Evolutionary conservation across 768 basidiomycete genomes (phyloP).

Genomic region (Pilatotrama ljubarskyi): DNA sequence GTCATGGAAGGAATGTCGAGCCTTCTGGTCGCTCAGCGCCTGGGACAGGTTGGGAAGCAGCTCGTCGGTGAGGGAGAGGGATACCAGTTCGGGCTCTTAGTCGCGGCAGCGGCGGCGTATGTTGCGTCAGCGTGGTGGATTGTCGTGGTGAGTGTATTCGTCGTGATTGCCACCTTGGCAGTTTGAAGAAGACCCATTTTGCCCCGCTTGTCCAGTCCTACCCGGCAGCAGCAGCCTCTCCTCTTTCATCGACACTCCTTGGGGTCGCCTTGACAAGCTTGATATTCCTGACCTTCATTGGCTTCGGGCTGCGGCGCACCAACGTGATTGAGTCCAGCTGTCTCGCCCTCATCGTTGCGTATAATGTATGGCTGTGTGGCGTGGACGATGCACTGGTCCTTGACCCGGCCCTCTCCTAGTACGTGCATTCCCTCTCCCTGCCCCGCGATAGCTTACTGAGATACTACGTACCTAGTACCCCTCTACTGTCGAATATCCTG

Average conservation of each 20-base stretch:
- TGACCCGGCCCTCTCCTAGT: slow-evolving; percentile 79
- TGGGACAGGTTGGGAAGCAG: slow-evolving; percentile 75
- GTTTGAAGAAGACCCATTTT: slow-evolving; percentile 7
- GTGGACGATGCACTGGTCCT: slow-evolving; percentile 73
- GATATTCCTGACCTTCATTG: slow-evolving; percentile 88
- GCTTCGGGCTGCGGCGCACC: slow-evolving; percentile 83
- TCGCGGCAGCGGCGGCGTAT: slow-evolving; percentile 76
- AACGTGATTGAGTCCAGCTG: slow-evolving; percentile 92
- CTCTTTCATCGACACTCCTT: slow-evolving; percentile 84
- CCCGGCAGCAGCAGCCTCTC: slow-evolving; percentile 78
- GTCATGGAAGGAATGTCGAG: slow-evolving; percentile 84
- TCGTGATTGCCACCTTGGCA: background rate
- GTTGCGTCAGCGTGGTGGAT: slow-evolving; percentile 88
- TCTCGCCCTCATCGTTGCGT: slow-evolving; percentile 85
- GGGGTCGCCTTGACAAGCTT: slow-evolving; percentile 88
- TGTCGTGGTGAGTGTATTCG: slow-evolving; percentile 56
- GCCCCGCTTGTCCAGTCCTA: slow-evolving; percentile 55
- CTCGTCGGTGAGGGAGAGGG: slow-evolving; percentile 71
- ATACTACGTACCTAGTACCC: slow-evolving; percentile 48
- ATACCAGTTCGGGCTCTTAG: slow-evolving; percentile 75
- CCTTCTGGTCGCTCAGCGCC: slow-evolving; percentile 76
- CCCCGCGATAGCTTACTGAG: background rate
- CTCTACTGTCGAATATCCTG: slow-evolving; percentile 74
- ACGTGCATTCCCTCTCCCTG: slow-evolving; percentile 33
- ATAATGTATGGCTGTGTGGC: slow-evolving; percentile 88